Evolutionary conservation across 2,329 filamentous ascomycete genomes (phyloP).

Genomic region (Penicillium olsonii): DNA sequence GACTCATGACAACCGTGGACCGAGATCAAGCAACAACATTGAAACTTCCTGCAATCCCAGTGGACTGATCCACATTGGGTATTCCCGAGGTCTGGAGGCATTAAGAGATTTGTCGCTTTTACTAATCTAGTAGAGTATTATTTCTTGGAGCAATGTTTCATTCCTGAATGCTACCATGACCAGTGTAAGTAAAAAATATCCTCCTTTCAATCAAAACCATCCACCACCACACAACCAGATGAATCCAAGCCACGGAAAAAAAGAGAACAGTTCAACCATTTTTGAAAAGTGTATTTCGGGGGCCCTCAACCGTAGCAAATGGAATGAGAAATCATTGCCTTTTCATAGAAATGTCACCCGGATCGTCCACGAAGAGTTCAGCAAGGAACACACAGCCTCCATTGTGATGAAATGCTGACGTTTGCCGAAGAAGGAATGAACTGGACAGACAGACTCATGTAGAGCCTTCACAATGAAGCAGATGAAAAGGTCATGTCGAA

Average conservation of each 20-base stretch:
- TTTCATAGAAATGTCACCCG: conserved; percentile 3
- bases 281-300: neutral
- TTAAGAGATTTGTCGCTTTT: no score
- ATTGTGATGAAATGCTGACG: neutral
- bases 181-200: conserved; percentile 3
- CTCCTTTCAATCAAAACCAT: neutral
- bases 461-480: conserved; percentile 7
- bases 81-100: no score
- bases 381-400: neutral
- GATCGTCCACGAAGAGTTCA: conserved; percentile 11
- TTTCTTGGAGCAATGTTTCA: conserved; percentile 1
- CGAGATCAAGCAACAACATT: no score
- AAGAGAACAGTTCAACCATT: neutral
- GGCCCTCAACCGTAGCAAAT: conserved; percentile 2
- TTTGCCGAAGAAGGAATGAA: conserved; percentile 5
- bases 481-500: conserved; percentile 6
- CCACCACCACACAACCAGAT: neutral
- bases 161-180: conserved; percentile 10
- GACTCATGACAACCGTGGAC: no score
- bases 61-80: no score
- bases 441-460: conserved; percentile 7
- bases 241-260: neutral
- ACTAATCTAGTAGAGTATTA: no score
- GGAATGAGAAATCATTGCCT: conserved; percentile 1
- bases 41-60: no score